A percentile compares a stretch with the other conserved stretches of the same genome.
phyloP scores from a whole-genome alignment of 2,329 filamentous ascomycete species.

The Hypoxylon sp. region DNA sequence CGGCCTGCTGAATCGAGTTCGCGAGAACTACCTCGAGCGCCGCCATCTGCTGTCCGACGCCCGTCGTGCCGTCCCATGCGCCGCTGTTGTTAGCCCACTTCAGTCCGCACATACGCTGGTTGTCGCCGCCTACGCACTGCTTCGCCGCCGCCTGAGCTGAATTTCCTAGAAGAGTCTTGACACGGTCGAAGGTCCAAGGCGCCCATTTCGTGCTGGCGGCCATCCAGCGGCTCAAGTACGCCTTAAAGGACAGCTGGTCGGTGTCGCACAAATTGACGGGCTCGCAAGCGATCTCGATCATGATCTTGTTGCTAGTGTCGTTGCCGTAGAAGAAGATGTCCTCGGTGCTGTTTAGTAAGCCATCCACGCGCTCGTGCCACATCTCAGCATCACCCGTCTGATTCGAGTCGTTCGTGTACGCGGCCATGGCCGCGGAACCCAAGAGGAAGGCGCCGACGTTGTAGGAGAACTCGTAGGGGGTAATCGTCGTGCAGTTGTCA shows the following conservation, averaged over 20 bases:
- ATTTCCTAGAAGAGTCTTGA: conserved; percentile 65
- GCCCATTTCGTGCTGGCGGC: conserved; percentile 72
- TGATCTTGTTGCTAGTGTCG: conserved; percentile 60
- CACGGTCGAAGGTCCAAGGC: conserved; percentile 64
- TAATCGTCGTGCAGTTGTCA: conserved; percentile 68
- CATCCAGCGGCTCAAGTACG: conserved; percentile 71
- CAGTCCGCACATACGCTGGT: conserved; percentile 69
- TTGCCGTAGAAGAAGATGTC: conserved; percentile 67
- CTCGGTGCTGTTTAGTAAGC: conserved; percentile 64
- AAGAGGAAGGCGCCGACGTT: conserved; percentile 75
- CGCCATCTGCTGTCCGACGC: conserved; percentile 78
- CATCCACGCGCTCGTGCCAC: conserved; percentile 70
- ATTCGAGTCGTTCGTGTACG: conserved; percentile 61
- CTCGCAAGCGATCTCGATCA: conserved; percentile 76
- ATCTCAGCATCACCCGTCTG: conserved; percentile 53
- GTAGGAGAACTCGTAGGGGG: conserved; percentile 75
- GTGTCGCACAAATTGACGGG: conserved; percentile 69
- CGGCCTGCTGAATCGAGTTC: conserved; percentile 64
- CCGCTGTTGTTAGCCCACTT: conserved; percentile 66
- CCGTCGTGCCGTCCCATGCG: conserved; percentile 68
- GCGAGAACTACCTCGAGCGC: conserved; percentile 73
- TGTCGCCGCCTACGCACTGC: conserved; percentile 68
- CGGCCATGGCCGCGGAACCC: conserved; percentile 76
- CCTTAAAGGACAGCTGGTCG: conserved; percentile 73
- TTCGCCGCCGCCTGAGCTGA: conserved; percentile 68